These are phyloP conservation scores for Phytophthora cajani DNA, from an alignment of 352 stramenopile genomes.

Conservation along the genomic window DNA sequence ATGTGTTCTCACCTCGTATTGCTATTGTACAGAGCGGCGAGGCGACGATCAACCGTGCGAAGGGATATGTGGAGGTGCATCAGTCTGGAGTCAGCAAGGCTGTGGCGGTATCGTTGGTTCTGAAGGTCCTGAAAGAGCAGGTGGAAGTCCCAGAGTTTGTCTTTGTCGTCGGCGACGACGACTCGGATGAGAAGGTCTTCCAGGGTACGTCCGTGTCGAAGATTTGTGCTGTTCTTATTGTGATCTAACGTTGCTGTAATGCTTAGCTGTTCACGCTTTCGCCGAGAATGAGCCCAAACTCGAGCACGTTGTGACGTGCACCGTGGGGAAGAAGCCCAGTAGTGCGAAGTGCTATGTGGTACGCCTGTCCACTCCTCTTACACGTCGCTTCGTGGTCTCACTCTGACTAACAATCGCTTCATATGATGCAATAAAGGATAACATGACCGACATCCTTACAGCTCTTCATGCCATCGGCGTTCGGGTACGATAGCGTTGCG, in stretches of 20 bases:
- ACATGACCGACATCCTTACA: slow-evolving; percentile 56
- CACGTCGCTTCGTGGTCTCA: neutral
- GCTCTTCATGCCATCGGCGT: slow-evolving; percentile 59
- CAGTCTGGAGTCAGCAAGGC: slow-evolving; percentile 79
- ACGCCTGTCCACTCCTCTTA: neutral
- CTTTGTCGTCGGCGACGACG: slow-evolving; percentile 97
- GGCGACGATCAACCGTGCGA: slow-evolving; percentile 55
- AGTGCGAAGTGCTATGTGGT: slow-evolving; percentile 95
- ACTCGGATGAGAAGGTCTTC: slow-evolving; percentile 95
- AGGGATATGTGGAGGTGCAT: slow-evolving; percentile 80
- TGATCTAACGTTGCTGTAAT: neutral
- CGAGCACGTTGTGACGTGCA: slow-evolving; percentile 91
- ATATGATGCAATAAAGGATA: slow-evolving; percentile 41
- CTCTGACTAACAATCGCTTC: neutral
- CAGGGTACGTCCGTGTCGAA: slow-evolving; percentile 45
- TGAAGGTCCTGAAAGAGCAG: slow-evolving; percentile 63
- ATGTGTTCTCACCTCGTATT: neutral
- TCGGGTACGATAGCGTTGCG: slow-evolving; percentile 38
- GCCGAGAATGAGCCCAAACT: slow-evolving; percentile 40
- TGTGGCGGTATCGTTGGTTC: slow-evolving; percentile 57
- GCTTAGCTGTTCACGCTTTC: slow-evolving; percentile 56
- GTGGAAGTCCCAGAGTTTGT: slow-evolving; percentile 92
- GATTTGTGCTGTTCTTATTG: neutral
- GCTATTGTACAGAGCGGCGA: slow-evolving; percentile 56
- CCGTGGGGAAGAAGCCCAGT: slow-evolving; percentile 98